Evolutionary conservation across 2,329 filamentous ascomycete genomes (phyloP), one percentile per base, ranked within the genome.

Genomic region (Paraphoma sp.): DNA sequence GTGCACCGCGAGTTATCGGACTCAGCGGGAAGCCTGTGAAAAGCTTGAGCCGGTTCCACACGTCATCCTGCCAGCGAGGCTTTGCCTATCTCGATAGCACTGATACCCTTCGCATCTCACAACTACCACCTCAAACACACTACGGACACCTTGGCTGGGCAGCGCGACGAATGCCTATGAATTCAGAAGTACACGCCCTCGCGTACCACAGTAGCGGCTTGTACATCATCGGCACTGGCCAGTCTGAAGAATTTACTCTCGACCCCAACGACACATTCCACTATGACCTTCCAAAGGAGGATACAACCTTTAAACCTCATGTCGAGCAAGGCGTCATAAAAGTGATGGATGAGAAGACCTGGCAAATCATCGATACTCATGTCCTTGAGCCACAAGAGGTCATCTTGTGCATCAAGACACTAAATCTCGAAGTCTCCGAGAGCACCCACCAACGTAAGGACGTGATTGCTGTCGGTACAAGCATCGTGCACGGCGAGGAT

Each of bases 381-480:
- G 81, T 87, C 43, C 83, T 97, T 63, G 91, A 93, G 51, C 80
- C 86, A 0, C 88, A 84, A 59, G 94, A 97, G 77, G 85, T 87
- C 11, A 83, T 96, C 12, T 89, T 95, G 72, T 92, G 90, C 59
- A 86, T 98, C 69, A 89, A 94, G 74, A 89, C 90, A 4, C 83
- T 98, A 40, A 89, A 90, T 52, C 85, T 99, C 12, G 95, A 98
- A 76, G 84, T 96, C 7, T 97, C 93, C 0, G 95, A 99, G 77
- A 87, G 89, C 33, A 97, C 93, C 0, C 92, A 95, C 71, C 91
- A 97, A 73, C 88, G 92, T 14, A 90, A 88, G 68, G 89, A 91
- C 69, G 84, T 98, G 45, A 84, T 99, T 48, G 87, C 89, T 0
- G 89, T 97, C 1, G 95, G 94, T 12, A 97, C 94, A 0, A 89